Conservation (phyloP, 2,329 filamentous ascomycete species). For the Phaeophleospora eucalypticola region DNA sequence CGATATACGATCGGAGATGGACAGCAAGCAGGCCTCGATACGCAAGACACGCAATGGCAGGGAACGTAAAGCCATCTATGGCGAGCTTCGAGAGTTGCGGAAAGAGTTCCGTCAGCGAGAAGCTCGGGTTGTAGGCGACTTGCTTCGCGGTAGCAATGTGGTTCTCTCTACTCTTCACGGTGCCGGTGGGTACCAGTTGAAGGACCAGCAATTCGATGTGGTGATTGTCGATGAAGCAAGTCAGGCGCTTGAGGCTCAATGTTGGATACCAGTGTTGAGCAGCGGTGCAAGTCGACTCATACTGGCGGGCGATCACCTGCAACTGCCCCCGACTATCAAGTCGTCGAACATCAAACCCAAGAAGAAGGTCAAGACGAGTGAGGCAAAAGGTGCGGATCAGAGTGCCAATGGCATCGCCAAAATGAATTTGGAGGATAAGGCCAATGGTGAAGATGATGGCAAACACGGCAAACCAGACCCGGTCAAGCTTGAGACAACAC, state of each 20-base stretch:
- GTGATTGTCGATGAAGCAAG: constrained; percentile 95
- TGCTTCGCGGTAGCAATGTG: constrained; percentile 75
- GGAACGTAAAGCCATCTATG: constrained; percentile 77
- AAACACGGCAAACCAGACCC: constrained; percentile 34
- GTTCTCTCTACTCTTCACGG: constrained; percentile 91
- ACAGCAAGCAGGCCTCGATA: constrained; percentile 82
- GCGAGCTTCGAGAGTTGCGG: constrained; percentile 76
- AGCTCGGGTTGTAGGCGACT: constrained; percentile 68
- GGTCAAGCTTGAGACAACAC: constrained; percentile 69
- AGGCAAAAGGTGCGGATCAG: constrained; percentile 14
- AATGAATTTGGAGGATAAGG: constrained; percentile 12
- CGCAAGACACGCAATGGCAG: constrained; percentile 78
- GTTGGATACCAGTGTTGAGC: constrained; percentile 80
- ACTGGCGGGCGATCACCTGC: constrained; percentile 88
- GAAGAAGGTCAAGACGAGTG: constrained; percentile 30
- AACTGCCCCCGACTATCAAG: constrained; percentile 92
- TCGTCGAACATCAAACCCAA: constrained; percentile 52
- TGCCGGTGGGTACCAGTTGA: constrained; percentile 78
- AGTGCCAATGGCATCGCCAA: constrained; percentile 8
- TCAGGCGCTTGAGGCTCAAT: constrained; percentile 92
- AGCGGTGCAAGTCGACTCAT: constrained; percentile 72
- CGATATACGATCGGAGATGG: constrained; percentile 89
- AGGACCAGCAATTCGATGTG: constrained; percentile 78
- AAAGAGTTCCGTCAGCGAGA: constrained; percentile 82
- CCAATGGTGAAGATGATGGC: constrained; percentile 1